Evolutionary conservation across 2,329 filamentous ascomycete species (phyloP).

Genomic region (Onygenales sp.): DNA sequence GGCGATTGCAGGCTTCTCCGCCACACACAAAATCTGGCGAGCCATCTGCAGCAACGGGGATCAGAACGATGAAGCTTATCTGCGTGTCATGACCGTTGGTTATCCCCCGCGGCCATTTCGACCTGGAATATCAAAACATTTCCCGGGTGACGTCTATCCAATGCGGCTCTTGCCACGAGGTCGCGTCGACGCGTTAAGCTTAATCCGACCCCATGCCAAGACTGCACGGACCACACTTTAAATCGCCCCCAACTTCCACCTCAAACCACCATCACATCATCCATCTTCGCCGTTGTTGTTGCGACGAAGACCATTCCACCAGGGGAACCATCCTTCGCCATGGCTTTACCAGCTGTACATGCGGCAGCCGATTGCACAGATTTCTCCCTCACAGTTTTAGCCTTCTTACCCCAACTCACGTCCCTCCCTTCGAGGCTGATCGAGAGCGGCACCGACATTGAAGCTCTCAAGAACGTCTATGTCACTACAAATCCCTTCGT

Average conservation of each 20-base stretch:
- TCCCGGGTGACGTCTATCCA: background rate
- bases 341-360: conserved; percentile 59
- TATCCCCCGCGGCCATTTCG: background rate
- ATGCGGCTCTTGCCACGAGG: conserved; percentile 7
- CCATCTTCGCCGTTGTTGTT: background rate
- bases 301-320: background rate
- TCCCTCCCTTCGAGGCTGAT: conserved; percentile 58
- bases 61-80: conserved; percentile 3
- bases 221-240: conserved; percentile 7
- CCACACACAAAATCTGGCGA: conserved; percentile 61
- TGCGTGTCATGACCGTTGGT: conserved; percentile 2
- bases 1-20: conserved; percentile 88
- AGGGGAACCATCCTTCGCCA: conserved; percentile 21
- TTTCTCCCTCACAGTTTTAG: conserved; percentile 63
- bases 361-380: conserved; percentile 66
- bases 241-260: background rate
- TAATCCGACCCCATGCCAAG: background rate
- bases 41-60: conserved; percentile 21
- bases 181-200: conserved; percentile 9
- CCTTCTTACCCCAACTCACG: conserved; percentile 62
- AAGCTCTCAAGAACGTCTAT: conserved; percentile 63
- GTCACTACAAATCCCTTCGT: conserved; percentile 78
- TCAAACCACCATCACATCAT: background rate
- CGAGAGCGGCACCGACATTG: conserved; percentile 49
- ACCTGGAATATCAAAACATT: background rate